A percentile compares a stretch with the other conserved stretches of the same genome.
These are phyloP conservation scores for Arabis hirsuta DNA, from an alignment of 345 rosid genomes.

Conservation along the genomic window DNA sequence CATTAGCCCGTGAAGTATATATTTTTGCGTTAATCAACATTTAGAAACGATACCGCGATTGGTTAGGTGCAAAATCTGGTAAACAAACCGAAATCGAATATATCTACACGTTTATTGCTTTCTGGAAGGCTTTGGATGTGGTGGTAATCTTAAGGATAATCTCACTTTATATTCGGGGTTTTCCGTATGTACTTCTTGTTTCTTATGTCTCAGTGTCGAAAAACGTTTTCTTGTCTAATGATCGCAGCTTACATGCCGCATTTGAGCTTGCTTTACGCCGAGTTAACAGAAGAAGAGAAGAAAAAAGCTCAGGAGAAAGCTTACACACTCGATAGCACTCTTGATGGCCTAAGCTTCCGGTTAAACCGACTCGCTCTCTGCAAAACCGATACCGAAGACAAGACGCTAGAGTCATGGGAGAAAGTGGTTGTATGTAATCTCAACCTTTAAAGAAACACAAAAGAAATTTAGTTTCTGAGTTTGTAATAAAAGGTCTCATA, in stretches of 20 bases:
- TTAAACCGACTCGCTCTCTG: conserved; percentile 61
- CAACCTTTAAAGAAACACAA: conserved; percentile 35
- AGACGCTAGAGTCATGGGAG: conserved; percentile 75
- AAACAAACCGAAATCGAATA: neutral
- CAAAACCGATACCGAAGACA: conserved; percentile 71
- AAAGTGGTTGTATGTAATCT: conserved; percentile 64
- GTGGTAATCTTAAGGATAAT: neutral
- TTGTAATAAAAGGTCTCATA: conserved; percentile 4
- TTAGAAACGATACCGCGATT: neutral
- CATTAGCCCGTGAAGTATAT: neutral
- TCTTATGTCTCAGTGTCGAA: neutral
- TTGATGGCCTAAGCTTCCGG: conserved; percentile 56
- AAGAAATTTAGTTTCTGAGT: conserved; percentile 2
- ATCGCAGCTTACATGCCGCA: conserved; percentile 89
- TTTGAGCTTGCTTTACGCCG: conserved; percentile 74
- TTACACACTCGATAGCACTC: conserved; percentile 52
- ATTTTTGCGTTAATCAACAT: too few relatives aligned
- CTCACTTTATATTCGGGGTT: neutral
- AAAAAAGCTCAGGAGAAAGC: conserved; percentile 71
- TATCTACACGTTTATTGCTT: neutral
- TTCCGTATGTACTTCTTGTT: neutral
- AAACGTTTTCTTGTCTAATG: neutral
- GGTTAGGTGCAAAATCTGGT: neutral
- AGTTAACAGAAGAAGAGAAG: conserved; percentile 79
- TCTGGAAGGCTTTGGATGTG: neutral